Conservation (phyloP, 2,329 filamentous ascomycete genomes). For the Cordyceps pruinosa region DNA sequence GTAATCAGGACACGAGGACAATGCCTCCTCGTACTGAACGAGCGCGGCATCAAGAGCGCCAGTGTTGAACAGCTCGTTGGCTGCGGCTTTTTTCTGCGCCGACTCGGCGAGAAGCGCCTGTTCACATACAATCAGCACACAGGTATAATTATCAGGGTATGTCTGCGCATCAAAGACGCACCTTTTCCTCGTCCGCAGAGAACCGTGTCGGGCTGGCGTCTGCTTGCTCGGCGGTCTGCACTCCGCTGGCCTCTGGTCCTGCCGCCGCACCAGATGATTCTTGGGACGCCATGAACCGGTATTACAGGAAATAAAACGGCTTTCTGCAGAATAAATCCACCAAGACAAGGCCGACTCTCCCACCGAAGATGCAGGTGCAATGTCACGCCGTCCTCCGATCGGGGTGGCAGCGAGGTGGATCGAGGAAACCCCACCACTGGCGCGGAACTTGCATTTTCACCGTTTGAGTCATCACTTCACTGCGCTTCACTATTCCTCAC, state of each 20-base stretch:
- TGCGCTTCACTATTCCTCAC: background rate
- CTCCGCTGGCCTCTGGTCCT: background rate
- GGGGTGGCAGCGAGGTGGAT: background rate
- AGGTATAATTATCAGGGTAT: too few relatives aligned
- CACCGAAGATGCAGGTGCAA: background rate
- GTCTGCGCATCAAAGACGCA: background rate
- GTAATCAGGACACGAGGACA: constrained; percentile 73
- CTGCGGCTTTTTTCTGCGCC: constrained; percentile 63
- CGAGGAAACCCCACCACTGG: background rate
- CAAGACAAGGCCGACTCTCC: background rate
- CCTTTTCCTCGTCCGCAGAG: constrained; percentile 7
- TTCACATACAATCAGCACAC: background rate
- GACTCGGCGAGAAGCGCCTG: constrained; percentile 65
- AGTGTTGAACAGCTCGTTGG: constrained; percentile 71
- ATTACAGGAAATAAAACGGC: background rate
- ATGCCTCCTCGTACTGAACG: constrained; percentile 72
- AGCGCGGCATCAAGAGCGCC: constrained; percentile 72
- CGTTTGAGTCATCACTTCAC: background rate
- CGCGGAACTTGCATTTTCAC: background rate
- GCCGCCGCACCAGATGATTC: background rate
- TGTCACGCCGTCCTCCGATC: background rate
- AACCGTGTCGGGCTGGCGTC: background rate
- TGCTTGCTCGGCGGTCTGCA: background rate
- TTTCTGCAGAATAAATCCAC: background rate
- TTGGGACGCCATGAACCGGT: background rate